A percentile compares a stretch with the other conserved stretches of the same genome.
These are phyloP conservation scores for Kazachstania sp. DNA, from an alignment of 1,139 yeast species.

Conservation along the genomic window DNA sequence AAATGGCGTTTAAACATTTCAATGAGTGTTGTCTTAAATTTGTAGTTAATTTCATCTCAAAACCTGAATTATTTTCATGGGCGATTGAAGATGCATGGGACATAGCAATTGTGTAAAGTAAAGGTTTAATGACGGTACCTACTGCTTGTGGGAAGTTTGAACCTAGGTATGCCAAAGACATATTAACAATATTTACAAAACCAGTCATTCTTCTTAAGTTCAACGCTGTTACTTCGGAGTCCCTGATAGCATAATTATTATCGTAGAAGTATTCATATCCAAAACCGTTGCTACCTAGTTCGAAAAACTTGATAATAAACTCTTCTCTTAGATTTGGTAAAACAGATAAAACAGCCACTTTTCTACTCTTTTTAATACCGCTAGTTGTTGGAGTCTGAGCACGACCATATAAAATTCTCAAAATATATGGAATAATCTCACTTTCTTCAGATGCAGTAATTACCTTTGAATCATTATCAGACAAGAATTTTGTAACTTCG, in stretches of 20 bases:
- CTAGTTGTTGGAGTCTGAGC: slow-evolving; percentile 54
- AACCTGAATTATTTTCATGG: slow-evolving; percentile 21
- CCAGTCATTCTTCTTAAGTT: slow-evolving; percentile 55
- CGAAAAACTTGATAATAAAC: slow-evolving; percentile 51
- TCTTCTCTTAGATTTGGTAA: slow-evolving; percentile 53
- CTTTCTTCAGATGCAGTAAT: slow-evolving; percentile 56
- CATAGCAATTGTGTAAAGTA: slow-evolving; percentile 48
- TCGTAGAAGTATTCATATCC: slow-evolving; percentile 36
- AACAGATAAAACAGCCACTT: slow-evolving; percentile 66
- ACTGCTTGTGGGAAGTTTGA: slow-evolving; percentile 45
- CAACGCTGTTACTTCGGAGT: slow-evolving; percentile 17
- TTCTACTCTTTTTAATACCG: slow-evolving; percentile 65
- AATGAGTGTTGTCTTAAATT: slow-evolving; percentile 53
- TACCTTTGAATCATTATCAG: slow-evolving; percentile 41
- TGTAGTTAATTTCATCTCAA: slow-evolving; percentile 40
- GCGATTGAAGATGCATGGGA: slow-evolving; percentile 43
- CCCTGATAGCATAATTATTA: slow-evolving; percentile 22
- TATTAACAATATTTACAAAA: slow-evolving; percentile 58
- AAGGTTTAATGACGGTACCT: slow-evolving; percentile 47
- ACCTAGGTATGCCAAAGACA: slow-evolving; percentile 57
- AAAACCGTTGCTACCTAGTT: slow-evolving; percentile 53
- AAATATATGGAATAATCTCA: slow-evolving; percentile 58
- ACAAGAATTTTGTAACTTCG: slow-evolving; percentile 60
- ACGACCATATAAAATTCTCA: slow-evolving; percentile 79
- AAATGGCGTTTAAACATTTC: slow-evolving; percentile 47